A percentile compares a stretch with the other conserved stretches of the same genome.
phyloP scores from a whole-genome alignment of 345 rosid genomes.

The Bretschneidera sinensis region DNA sequence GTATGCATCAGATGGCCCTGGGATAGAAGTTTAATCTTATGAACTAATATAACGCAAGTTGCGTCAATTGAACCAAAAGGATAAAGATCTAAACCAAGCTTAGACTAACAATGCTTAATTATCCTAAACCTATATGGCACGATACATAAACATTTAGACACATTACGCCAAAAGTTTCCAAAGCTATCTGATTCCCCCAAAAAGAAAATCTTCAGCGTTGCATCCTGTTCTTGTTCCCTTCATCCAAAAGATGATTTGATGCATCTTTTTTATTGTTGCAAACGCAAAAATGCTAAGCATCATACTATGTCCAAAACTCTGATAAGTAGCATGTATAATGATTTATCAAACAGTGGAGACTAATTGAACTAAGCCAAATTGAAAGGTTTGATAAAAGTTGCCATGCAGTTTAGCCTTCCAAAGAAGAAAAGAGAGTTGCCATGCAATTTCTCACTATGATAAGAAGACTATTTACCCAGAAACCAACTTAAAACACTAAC shows the following conservation, averaged over 20 bases:
- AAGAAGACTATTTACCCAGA: no score
- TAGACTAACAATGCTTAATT: slow-evolving; percentile 5
- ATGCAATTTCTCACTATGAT: no score
- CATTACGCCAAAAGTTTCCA: no score
- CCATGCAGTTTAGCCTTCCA: no score
- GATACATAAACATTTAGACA: no score
- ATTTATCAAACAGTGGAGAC: no score
- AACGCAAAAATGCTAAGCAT: background rate
- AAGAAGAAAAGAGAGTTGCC: no score
- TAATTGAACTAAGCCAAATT: no score
- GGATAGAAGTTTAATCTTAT: slow-evolving; percentile 20
- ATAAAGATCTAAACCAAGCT: slow-evolving; percentile 10
- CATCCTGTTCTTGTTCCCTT: background rate
- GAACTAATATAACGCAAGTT: slow-evolving; percentile 13
- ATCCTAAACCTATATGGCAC: no score
- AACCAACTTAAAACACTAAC: no score
- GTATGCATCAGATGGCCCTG: slow-evolving; percentile 27
- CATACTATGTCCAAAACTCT: background rate
- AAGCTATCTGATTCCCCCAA: slow-evolving; percentile 7
- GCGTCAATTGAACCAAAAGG: slow-evolving; percentile 2
- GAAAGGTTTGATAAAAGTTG: no score
- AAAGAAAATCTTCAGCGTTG: background rate
- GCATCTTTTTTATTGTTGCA: slow-evolving; percentile 2
- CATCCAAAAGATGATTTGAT: slow-evolving; percentile 3
- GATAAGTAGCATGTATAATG: background rate